Conservation (phyloP, 176 grass and related monocot species). For the Triticum urartu region DNA sequence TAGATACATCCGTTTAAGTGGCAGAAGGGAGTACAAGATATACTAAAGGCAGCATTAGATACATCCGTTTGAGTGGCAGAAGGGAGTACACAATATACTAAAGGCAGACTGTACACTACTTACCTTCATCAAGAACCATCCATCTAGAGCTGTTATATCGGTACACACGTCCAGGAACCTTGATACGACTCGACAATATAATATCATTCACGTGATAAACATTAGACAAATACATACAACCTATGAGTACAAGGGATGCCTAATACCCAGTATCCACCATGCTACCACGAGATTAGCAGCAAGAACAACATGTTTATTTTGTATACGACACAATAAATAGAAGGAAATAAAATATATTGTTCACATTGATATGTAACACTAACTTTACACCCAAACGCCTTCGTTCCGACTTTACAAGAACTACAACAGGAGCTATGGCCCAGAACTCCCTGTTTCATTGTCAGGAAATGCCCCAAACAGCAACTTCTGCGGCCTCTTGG, state of each 20-base stretch:
- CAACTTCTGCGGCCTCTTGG: neutral
- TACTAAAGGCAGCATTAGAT: no score
- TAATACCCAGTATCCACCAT: constrained; percentile 25
- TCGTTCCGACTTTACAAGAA: constrained; percentile 39
- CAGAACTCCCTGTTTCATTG: constrained; percentile 1
- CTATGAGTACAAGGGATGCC: constrained; percentile 17
- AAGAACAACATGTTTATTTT: constrained; percentile 7
- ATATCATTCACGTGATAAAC: constrained; percentile 1
- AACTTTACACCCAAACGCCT: constrained; percentile 39
- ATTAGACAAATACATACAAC: constrained; percentile 35
- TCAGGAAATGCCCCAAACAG: neutral
- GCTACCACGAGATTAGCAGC: constrained; percentile 26
- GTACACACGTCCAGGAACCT: neutral
- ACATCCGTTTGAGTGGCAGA: no score
- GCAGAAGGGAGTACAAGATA: no score
- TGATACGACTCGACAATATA: neutral
- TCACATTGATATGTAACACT: constrained; percentile 29
- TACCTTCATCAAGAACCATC: neutral
- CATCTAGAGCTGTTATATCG: neutral
- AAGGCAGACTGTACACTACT: neutral
- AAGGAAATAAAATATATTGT: constrained; percentile 17
- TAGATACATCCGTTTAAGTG: no score
- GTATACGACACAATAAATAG: constrained; percentile 19
- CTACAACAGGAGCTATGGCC: constrained; percentile 15
- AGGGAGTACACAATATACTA: no score